phyloP scores from a whole-genome alignment of 129 eudicot species.

The Centrapalus pauciflorus region DNA sequence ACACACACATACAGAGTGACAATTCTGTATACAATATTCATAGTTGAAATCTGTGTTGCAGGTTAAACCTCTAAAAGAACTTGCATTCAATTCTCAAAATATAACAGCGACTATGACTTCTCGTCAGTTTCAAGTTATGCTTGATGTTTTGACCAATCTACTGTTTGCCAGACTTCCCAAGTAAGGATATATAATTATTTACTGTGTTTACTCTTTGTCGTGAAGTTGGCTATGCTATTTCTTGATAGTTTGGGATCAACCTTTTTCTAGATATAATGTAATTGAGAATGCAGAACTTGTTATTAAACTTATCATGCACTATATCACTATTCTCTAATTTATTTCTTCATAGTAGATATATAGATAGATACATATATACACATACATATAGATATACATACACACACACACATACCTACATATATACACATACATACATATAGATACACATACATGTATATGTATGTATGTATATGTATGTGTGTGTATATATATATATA shows the following conservation, averaged over 20 bases:
- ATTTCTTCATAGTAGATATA: neutral
- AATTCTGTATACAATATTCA: neutral
- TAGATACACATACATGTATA: too few relatives aligned
- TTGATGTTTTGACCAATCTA: constrained; percentile 92
- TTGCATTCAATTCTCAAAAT: constrained; percentile 81
- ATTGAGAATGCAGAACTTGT: constrained; percentile 1
- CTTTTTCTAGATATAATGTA: constrained; percentile 4
- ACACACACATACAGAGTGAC: neutral
- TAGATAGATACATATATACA: too few relatives aligned
- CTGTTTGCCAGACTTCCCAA: constrained; percentile 97
- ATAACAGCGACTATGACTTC: constrained; percentile 98
- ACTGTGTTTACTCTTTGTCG: neutral
- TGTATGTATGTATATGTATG: too few relatives aligned
- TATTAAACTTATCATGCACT: neutral
- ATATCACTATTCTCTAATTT: neutral
- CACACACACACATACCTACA: too few relatives aligned
- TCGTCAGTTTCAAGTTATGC: constrained; percentile 97
- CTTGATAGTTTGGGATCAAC: constrained; percentile 9
- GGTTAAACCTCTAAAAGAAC: constrained; percentile 98
- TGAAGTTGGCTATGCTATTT: constrained; percentile 6
- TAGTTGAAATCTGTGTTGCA: constrained; percentile 38
- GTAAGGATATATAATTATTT: constrained; percentile 41
- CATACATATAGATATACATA: too few relatives aligned
- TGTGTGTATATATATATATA: too few relatives aligned
- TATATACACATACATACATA: too few relatives aligned